phyloP scores from a whole-genome alignment of 2,329 filamentous ascomycete species.

The Fonsecaea erecta region DNA sequence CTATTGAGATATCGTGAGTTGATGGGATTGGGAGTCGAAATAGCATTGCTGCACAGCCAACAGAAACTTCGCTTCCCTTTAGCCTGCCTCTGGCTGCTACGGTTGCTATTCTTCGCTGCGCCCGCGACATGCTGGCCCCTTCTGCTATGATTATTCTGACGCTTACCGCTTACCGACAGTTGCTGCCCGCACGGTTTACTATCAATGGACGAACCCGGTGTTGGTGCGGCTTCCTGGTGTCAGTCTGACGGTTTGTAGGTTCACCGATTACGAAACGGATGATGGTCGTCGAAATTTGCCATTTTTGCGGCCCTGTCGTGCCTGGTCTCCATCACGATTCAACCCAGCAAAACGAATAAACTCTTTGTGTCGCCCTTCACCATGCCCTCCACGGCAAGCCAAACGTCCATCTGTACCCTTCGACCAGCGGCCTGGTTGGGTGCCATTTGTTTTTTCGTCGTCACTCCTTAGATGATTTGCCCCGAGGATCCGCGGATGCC shows the following conservation, averaged over 20 bases:
- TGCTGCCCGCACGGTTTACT: slow-evolving; percentile 4
- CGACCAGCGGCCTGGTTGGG: not conserved
- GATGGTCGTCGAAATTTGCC: not conserved
- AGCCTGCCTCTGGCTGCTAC: slow-evolving; percentile 6
- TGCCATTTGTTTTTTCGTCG: not conserved
- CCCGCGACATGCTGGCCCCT: slow-evolving; percentile 12
- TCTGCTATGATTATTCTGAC: slow-evolving; percentile 18
- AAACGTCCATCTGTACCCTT: not conserved
- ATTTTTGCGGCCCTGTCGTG: not conserved
- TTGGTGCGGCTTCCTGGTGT: not conserved
- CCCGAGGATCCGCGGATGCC: not conserved
- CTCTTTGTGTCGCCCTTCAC: slow-evolving; percentile 3
- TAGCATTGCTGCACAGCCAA: slow-evolving; percentile 5
- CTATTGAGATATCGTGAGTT: not conserved
- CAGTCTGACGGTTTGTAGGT: slow-evolving; percentile 6
- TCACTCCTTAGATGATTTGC: not conserved
- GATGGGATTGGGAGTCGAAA: not conserved
- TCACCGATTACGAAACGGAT: slow-evolving; percentile 6
- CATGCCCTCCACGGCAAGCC: not conserved
- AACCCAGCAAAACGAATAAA: not conserved
- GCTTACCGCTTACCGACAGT: slow-evolving; percentile 17
- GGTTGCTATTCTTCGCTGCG: slow-evolving; percentile 6
- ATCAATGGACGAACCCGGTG: slow-evolving; percentile 5
- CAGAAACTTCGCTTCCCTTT: slow-evolving; percentile 5
- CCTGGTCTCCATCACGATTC: not conserved